These are phyloP conservation scores for Cadophora malorum DNA, from an alignment of 2,329 filamentous ascomycete genomes.

Conservation along the genomic window DNA sequence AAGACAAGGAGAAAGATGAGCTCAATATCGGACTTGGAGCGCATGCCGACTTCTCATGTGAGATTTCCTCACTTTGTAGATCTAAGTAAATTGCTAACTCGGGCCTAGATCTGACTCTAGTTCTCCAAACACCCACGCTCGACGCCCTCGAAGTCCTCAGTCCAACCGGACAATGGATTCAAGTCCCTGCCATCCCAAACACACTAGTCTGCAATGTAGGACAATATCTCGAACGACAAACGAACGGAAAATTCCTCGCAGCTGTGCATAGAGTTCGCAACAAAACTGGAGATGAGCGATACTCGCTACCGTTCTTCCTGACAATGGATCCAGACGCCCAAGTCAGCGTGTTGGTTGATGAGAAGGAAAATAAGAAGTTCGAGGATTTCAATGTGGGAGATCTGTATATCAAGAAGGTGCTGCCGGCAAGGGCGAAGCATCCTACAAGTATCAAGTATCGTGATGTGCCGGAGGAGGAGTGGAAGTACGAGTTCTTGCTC, in stretches of 20 bases:
- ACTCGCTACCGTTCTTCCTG: conserved; percentile 26
- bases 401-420: conserved; percentile 45
- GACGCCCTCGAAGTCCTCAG: conserved; percentile 24
- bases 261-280: conserved; percentile 24
- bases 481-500: conserved; percentile 44
- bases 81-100: neutral
- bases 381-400: conserved; percentile 44
- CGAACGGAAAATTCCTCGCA: conserved; percentile 22
- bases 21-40: conserved; percentile 24
- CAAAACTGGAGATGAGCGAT: conserved; percentile 23
- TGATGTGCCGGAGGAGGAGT: conserved; percentile 46
- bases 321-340: conserved; percentile 35
- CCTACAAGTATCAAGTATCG: conserved; percentile 48
- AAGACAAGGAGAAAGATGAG: conserved; percentile 17
- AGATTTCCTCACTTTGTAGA: too few species aligned
- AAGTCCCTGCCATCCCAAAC: conserved; percentile 23
- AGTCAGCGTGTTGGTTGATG: conserved; percentile 38
- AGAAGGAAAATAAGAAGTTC: conserved; percentile 36
- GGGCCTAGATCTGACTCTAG: conserved; percentile 20
- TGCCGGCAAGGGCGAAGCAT: conserved; percentile 47
- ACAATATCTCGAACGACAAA: conserved; percentile 25
- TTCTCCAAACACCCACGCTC: conserved; percentile 25
- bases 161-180: conserved; percentile 24
- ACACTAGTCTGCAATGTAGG: conserved; percentile 26
- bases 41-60: conserved; percentile 25